phyloP scores from a whole-genome alignment of 2,329 filamentous ascomycete genomes.

The Ascosphaera aggregata region DNA sequence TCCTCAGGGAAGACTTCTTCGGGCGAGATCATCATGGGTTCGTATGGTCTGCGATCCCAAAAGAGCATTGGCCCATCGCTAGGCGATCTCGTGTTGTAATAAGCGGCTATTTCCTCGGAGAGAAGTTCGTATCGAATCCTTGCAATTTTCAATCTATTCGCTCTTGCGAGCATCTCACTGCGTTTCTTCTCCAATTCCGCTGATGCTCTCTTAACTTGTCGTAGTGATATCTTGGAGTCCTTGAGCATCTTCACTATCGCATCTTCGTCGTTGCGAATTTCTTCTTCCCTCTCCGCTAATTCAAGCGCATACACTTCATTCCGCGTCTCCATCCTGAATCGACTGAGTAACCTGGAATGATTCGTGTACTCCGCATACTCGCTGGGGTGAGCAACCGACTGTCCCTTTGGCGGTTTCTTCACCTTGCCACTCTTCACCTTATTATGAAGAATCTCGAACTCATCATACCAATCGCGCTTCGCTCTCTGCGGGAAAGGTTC shows the following conservation, averaged over 20 bases:
- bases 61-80: constrained; percentile 26
- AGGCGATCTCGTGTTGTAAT: neutral
- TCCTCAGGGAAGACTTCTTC: constrained; percentile 44
- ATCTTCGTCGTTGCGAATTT: neutral
- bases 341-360: too few species aligned
- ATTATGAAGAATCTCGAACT: constrained; percentile 11
- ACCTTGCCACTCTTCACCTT: neutral
- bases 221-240: neutral
- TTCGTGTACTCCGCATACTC: neutral
- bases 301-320: neutral
- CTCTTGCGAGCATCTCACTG: neutral
- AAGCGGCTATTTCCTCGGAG: neutral
- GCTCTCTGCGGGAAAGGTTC: constrained; percentile 16
- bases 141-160: neutral
- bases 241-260: neutral
- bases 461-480: constrained; percentile 15
- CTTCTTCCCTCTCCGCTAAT: neutral
- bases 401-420: constrained; percentile 1
- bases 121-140: neutral
- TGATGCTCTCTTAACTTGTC: neutral
- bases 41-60: constrained; percentile 48
- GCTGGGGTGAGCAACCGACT: neutral
- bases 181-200: neutral
- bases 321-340: neutral
- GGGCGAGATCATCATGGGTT: constrained; percentile 36